These are phyloP conservation scores for Astragalus membranaceus DNA, from an alignment of 306 rosid species.

Conservation along the genomic window DNA sequence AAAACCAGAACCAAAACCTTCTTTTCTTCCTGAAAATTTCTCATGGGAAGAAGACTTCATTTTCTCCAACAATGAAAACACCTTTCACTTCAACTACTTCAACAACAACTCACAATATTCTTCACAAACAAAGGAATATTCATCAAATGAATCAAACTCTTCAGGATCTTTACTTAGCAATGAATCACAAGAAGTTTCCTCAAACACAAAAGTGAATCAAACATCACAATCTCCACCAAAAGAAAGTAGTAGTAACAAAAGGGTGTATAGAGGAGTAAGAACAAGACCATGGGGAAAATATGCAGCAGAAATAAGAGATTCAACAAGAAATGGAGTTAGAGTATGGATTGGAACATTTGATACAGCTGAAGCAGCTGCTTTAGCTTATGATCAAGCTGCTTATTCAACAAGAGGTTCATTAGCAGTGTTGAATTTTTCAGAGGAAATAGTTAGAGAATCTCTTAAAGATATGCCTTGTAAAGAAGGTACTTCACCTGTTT, in stretches of 20 bases:
- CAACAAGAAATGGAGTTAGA: conserved; percentile 65
- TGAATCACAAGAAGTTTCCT: conserved; percentile 33
- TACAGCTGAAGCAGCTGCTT: conserved; percentile 73
- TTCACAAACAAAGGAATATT: conserved; percentile 18
- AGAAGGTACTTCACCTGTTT: conserved; percentile 50
- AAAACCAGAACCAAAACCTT: background rate
- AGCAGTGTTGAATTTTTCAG: conserved; percentile 72
- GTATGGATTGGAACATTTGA: conserved; percentile 96
- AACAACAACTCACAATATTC: conserved; percentile 12
- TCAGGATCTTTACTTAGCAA: background rate
- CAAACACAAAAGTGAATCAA: background rate
- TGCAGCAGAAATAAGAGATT: conserved; percentile 88
- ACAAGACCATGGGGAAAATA: conserved; percentile 84
- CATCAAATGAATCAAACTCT: conserved; percentile 14
- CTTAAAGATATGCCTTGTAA: conserved; percentile 11
- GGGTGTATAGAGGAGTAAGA: conserved; percentile 56
- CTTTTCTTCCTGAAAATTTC: conserved; percentile 9
- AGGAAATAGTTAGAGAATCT: conserved; percentile 34
- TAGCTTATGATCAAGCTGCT: conserved; percentile 91
- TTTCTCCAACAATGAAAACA: background rate
- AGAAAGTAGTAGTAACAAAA: background rate
- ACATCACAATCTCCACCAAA: background rate
- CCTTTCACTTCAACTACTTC: background rate
- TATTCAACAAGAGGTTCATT: conserved; percentile 45
- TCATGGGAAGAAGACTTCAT: conserved; percentile 21